Conservation (phyloP, 805 yeast species). For the Kluyveromyces lactis region DNA sequence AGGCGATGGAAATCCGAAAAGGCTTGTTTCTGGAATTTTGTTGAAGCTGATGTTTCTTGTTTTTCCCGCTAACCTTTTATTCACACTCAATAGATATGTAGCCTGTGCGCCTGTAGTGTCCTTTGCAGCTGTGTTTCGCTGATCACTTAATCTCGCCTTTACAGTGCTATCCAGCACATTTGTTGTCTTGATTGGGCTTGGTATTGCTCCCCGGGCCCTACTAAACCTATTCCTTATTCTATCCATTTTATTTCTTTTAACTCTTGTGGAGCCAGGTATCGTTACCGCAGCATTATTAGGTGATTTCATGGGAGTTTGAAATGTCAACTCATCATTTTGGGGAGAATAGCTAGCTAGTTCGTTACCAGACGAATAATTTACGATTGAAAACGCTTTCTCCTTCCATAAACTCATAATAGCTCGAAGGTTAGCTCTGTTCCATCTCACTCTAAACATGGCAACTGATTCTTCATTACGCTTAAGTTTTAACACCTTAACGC, state of each 20-base stretch:
- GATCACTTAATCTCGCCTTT: constrained; percentile 5
- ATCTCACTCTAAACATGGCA: constrained; percentile 27
- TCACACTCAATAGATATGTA: constrained; percentile 10
- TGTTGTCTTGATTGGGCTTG: constrained; percentile 31
- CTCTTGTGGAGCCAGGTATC: constrained; percentile 32
- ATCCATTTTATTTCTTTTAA: constrained; percentile 29
- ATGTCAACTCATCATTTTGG: not conserved
- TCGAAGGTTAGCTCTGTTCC: constrained; percentile 33
- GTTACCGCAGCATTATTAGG: constrained; percentile 4
- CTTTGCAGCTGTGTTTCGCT: constrained; percentile 2
- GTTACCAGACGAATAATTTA: not conserved
- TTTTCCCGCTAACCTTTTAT: constrained; percentile 14
- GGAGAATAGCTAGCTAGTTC: not conserved
- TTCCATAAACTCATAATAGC: constrained; percentile 32
- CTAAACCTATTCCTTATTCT: constrained; percentile 31
- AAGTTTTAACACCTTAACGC: constrained; percentile 26
- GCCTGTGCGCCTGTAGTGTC: no score
- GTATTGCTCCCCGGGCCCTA: constrained; percentile 29
- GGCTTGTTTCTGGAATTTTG: constrained; percentile 15
- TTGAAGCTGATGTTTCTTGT: constrained; percentile 14
- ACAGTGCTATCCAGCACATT: constrained; percentile 12
- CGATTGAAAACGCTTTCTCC: constrained; percentile 8
- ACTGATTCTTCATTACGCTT: constrained; percentile 30
- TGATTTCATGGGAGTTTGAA: constrained; percentile 4
- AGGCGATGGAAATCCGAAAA: constrained; percentile 9